Evolutionary conservation across 768 basidiomycete genomes (phyloP).

Genomic region (Russula abietina): DNA sequence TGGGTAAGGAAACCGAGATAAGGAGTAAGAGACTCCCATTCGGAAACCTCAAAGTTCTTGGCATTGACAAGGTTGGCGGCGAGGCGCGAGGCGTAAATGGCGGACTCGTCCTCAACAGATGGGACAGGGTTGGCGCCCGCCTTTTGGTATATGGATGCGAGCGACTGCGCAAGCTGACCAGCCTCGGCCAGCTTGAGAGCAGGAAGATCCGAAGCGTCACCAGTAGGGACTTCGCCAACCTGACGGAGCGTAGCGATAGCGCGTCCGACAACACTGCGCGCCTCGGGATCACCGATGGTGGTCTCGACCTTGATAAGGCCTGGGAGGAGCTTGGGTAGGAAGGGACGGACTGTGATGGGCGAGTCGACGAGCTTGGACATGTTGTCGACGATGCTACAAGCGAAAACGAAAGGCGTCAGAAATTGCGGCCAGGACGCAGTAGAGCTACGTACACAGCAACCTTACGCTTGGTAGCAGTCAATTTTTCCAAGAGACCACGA

Average conservation of each 20-base stretch:
- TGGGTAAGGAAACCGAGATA: constrained; percentile 65
- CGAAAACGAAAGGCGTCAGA: constrained; percentile 27
- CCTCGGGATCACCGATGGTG: constrained; percentile 96
- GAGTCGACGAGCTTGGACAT: constrained; percentile 99
- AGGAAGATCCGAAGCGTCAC: constrained; percentile 89
- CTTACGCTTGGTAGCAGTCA: constrained; percentile 94
- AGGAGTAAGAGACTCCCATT: constrained; percentile 79
- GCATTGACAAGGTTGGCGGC: constrained; percentile 82
- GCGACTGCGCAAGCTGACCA: constrained; percentile 54
- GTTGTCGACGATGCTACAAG: constrained; percentile 96
- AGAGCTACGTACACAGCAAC: constrained; percentile 78
- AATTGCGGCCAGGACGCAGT: constrained; percentile 7
- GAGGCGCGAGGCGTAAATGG: constrained; percentile 68
- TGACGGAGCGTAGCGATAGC: constrained; percentile 95
- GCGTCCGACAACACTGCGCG: constrained; percentile 83
- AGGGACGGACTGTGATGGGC: constrained; percentile 89
- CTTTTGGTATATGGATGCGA: constrained; percentile 84
- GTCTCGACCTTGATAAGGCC: constrained; percentile 94
- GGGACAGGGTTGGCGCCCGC: constrained; percentile 52
- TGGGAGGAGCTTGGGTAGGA: constrained; percentile 92
- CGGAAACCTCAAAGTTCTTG: constrained; percentile 86
- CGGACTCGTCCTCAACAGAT: constrained; percentile 50
- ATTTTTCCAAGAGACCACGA: constrained; percentile 91
- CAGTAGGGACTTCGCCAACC: constrained; percentile 84
- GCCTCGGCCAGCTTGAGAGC: constrained; percentile 74